phyloP scores from a whole-genome alignment of 1,284 basidiomycete genomes.

The Ganoderma boninense region DNA sequence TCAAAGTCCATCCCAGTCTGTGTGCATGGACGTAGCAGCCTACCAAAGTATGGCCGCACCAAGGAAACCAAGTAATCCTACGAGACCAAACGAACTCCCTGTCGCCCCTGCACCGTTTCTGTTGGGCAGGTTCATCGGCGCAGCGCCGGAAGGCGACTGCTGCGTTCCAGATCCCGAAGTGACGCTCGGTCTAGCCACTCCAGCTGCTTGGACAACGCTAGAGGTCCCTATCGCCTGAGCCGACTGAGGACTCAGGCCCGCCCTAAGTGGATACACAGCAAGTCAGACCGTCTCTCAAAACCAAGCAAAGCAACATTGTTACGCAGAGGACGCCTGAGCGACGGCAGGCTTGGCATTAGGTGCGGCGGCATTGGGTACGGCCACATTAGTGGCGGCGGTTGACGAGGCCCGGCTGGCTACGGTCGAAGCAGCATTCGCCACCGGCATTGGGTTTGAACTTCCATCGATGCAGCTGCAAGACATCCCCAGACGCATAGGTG shows the following conservation, averaged over 20 bases:
- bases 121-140: conserved; percentile 5
- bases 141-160: neutral
- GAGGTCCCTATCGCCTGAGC: neutral
- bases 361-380: neutral
- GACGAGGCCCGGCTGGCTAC: conserved; percentile 8
- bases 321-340: neutral
- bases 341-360: neutral
- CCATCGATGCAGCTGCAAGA: conserved; percentile 39
- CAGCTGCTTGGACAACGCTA: neutral
- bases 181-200: neutral
- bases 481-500: neutral
- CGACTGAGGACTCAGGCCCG: neutral
- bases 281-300: neutral
- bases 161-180: neutral
- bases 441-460: conserved; percentile 3
- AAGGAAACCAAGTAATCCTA: conserved; percentile 24
- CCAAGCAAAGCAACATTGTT: neutral
- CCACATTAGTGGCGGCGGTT: too few species aligned
- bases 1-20: conserved; percentile 18
- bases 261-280: neutral
- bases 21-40: conserved; percentile 1
- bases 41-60: conserved; percentile 27
- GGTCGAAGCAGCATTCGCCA: conserved; percentile 8
- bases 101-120: conserved; percentile 26
- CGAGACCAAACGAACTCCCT: conserved; percentile 26